Evolutionary conservation across 1,284 basidiomycete genomes (phyloP), one percentile per base, ranked within the genome.

Genomic region (Cryptococcus sp.): DNA sequence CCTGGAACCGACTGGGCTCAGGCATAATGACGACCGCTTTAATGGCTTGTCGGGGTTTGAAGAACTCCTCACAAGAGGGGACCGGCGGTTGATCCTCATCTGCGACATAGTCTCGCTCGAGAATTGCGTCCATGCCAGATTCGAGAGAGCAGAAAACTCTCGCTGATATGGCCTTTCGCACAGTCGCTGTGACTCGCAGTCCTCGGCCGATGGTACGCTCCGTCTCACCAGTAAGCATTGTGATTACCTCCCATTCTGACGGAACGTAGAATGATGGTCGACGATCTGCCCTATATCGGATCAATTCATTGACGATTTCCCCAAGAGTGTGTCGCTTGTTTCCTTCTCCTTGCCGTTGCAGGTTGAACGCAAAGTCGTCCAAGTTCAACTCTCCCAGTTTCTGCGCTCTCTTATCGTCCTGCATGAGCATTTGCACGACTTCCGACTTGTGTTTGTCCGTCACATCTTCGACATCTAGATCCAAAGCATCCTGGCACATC

Each of bases 401-500:
- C 69, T 84, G 85, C 57, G 85, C 87, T 66, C 86, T 87, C 63
- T 92, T 87, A 25, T 81, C 81, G 71, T 94, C 90, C 48, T 87
- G 83, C 87, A 97, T 92, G 72, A 99, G 87, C 54, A 89, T 81
- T 45, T 93, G 87, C 10, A 94, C 91, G 52, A 89, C 86, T 6
- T 74, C 74, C 3, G 93, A 96, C 39, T 91, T 89, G 73, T 93
- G 89, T 66, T 91, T 87, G 66, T 91, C 91, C 59, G 89, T 89
- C 29, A 91, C 83, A 76, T 98, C 94, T 74, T 97, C 94, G 70
- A 94, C 92, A 68, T 97, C 94, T 37, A 93, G 84, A 70, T 97
- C 95, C 23, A 98, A 84, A 7, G 95, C 93, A 76, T 98, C 95
- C 13, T 92, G 91, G 38, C 96, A 95, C 93, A 99, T 98, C 81